Evolutionary conservation across 495 filamentous ascomycete species (phyloP), one percentile per base, ranked within the genome.

Genomic region (Aspergillus saccharolyticus): DNA sequence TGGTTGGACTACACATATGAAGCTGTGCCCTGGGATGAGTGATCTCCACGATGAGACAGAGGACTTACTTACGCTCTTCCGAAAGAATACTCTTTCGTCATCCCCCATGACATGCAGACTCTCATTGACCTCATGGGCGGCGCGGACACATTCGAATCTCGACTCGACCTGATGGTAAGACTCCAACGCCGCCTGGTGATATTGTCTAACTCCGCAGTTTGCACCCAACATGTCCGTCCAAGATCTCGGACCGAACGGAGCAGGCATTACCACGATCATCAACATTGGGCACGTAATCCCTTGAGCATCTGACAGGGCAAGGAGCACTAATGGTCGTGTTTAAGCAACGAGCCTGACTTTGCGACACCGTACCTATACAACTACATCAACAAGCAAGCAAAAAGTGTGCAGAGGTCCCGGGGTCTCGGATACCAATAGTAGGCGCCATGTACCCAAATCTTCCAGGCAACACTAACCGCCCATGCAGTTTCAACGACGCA

Each of bases 331-430:
- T 44, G 42, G 16, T 2, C 5, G 8, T 10, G 21, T 9, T 2
- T 47, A 53, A 68, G 82, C 10, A 88, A 89, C 66, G 83, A 89
- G 66, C 85, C 86, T 0, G 74, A 76, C 51, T 88, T 89, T 67
- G 77, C 77, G 0, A 81, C 80, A 0, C 85, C 85, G 0, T 88
- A 87, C 63, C 76, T 89, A 2, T 89, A 85, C 74, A 83, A 88
- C 72, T 89, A 81, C 70, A 81, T 81, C 55, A 81, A 82, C 63
- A 76, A 80, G 53, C 84, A 86, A 64, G 74, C 80, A 59, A 78
- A 81, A 25, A 74, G 70, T 24, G 85, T 87, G 28, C 69, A 80
- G 57, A 74, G 75, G 55, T 80, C 79, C 16, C 75, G 84, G 42
- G 67, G 68, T 45, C 74, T 84, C 7, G 82, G 78, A 9, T 74